Percentiles rank a stretch among this genome's conserved stretches.
Evolutionary conservation across 1,139 yeast species (phyloP).

Genomic region (Zygoascus hellenicus): DNA sequence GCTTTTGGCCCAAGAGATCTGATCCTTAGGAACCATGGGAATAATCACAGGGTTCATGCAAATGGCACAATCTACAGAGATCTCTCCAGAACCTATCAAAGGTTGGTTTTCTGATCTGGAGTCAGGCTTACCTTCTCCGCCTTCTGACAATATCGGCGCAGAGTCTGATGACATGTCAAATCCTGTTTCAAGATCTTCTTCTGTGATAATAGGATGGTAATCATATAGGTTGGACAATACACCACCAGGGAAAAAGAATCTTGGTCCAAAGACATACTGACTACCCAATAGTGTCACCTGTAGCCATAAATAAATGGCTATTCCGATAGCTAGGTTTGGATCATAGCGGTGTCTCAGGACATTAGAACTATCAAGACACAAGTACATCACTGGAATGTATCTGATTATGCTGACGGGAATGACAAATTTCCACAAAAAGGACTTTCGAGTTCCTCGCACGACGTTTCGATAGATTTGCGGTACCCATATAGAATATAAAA

Average conservation of each 20-base stretch:
- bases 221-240: constrained; percentile 75
- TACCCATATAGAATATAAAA: constrained; percentile 74
- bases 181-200: constrained; percentile 60
- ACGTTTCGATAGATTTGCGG: constrained; percentile 85
- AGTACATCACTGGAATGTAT: constrained; percentile 57
- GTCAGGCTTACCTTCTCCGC: background rate
- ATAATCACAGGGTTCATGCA: constrained; percentile 75
- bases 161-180: constrained; percentile 25
- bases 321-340: constrained; percentile 40
- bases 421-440: constrained; percentile 67
- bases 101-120: constrained; percentile 1
- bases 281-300: constrained; percentile 53
- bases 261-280: constrained; percentile 66
- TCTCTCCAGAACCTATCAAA: constrained; percentile 2
- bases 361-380: constrained; percentile 40
- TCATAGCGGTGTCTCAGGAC: constrained; percentile 57
- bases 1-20: constrained; percentile 30
- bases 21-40: constrained; percentile 43
- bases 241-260: constrained; percentile 75
- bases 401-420: constrained; percentile 61
- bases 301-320: constrained; percentile 48
- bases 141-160: constrained; percentile 14
- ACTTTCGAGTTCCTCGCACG: constrained; percentile 57
- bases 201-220: constrained; percentile 62
- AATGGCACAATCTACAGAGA: constrained; percentile 66